phyloP scores from a whole-genome alignment of 73 alveolate genomes.

The Symbiodinium natans region DNA sequence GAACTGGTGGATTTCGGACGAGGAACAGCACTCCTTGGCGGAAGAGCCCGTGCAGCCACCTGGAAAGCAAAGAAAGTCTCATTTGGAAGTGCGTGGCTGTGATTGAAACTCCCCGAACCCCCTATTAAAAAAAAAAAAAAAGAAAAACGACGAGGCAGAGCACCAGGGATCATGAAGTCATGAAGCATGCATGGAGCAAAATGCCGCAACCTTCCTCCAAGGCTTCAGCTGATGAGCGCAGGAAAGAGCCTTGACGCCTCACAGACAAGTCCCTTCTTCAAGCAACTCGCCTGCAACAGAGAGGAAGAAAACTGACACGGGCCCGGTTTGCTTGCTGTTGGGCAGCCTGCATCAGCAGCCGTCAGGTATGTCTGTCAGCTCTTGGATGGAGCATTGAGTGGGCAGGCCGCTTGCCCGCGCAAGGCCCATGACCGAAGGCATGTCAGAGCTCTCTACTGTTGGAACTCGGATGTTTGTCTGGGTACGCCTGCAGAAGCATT shows the following conservation, averaged over 20 bases:
- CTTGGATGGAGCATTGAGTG: conserved; percentile 58
- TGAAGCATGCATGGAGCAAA: too few relatives aligned
- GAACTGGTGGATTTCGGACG: background rate
- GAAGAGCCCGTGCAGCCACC: background rate
- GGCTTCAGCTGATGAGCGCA: background rate
- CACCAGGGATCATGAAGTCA: too few relatives aligned
- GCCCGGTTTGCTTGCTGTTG: background rate
- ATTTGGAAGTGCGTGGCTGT: too few relatives aligned
- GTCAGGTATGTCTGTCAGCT: conserved; percentile 39
- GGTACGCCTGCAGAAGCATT: background rate
- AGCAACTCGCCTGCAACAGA: background rate
- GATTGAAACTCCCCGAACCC: too few relatives aligned
- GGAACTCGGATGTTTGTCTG: too few relatives aligned
- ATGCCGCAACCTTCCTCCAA: too few relatives aligned
- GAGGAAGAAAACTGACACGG: too few relatives aligned
- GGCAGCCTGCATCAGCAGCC: background rate
- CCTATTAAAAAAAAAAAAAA: too few relatives aligned
- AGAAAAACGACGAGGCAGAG: too few relatives aligned
- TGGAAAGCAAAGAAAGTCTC: too few relatives aligned
- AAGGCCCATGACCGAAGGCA: background rate
- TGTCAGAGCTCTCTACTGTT: too few relatives aligned
- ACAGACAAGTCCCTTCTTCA: background rate
- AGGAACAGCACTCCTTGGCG: background rate
- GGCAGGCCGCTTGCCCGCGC: conserved; percentile 9
- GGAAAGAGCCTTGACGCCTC: background rate